Base-by-base conservation (phyloP, 23 red algal species). In the Gracilariopsis chorda region DNA sequence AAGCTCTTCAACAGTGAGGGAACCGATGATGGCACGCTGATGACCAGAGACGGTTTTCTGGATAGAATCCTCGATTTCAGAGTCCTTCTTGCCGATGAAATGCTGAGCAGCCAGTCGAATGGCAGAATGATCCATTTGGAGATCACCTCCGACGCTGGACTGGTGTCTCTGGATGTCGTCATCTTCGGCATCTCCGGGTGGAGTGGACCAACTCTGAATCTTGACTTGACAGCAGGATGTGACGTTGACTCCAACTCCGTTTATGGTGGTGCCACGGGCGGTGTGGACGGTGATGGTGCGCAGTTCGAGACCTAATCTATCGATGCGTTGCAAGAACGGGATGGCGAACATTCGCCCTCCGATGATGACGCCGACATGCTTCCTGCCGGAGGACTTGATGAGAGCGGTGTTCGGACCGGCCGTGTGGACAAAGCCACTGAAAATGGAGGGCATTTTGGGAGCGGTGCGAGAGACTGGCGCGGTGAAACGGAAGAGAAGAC, bases 81-180 rank as follows among this genome's bases (percentile, higher is more conserved):
- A 27, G 49, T 88, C 83, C 63, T 28, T 94, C 30, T 85, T 77
- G n/a, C 92, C 92, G 2, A 94, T 51, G 37, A 94, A 94, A 37
- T 94, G 92, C 72, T 94, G 92, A 4, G 92, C 92, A 27, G 92
- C 92, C n/a, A 94, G 55, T 39, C 82, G 53, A 62, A 94, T 94
- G 20, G 92, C 80, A 37, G 72, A 84, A 8, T 60, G 27, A 57
- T 94, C 92, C 67, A 64, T 79, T 3, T 57, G 37, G 17, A 92
- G 48, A 25, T 83, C 69, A 4, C 78, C 78, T 44, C 56, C 62
- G 4, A 74, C 65, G 17, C 60, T 40, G 4, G 82, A 14, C 13
- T 33, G 32, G 53, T 70, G 60, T 12, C 27, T 23, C 0, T 36
- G 25, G 35, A 46, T 27, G 1, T 59, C 39, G n/a, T n/a, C n/a